These are phyloP conservation scores for Cystofilobasidium ferigula DNA, from an alignment of 768 basidiomycete species.

Conservation along the genomic window DNA sequence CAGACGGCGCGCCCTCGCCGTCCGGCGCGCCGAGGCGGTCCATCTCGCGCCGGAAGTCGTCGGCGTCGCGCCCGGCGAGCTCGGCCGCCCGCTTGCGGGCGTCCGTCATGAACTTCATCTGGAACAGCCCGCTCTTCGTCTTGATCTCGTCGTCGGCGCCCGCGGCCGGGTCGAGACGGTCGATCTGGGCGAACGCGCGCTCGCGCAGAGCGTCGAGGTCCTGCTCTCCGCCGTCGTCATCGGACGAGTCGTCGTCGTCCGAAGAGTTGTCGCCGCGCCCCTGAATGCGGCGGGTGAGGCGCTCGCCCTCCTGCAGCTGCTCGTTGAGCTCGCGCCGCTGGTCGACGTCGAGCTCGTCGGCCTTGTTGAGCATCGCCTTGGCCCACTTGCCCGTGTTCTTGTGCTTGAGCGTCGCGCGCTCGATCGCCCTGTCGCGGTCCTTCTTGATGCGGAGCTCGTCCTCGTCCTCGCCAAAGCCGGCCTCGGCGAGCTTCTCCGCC, in stretches of 20 bases:
- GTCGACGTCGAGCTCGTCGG: slow-evolving; percentile 47
- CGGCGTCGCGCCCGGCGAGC: slow-evolving; percentile 50
- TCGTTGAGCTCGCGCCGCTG: slow-evolving; percentile 62
- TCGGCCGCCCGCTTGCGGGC: slow-evolving; percentile 60
- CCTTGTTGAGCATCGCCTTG: slow-evolving; percentile 53
- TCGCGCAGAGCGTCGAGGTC: slow-evolving; percentile 50
- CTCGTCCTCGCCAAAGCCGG: slow-evolving; percentile 44
- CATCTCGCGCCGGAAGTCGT: slow-evolving; percentile 59
- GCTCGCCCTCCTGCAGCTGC: slow-evolving; percentile 74
- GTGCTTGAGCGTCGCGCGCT: slow-evolving; percentile 79
- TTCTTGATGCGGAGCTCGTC: slow-evolving; percentile 51
- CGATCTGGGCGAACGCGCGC: slow-evolving; percentile 67
- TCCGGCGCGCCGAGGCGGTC: slow-evolving; percentile 33
- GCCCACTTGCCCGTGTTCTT: slow-evolving; percentile 85
- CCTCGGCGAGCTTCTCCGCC: slow-evolving; percentile 40
- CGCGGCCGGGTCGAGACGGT: slow-evolving; percentile 44
- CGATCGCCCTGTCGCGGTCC: slow-evolving; percentile 70
- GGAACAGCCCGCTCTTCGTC: slow-evolving; percentile 65
- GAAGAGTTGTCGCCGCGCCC: slow-evolving; percentile 47
- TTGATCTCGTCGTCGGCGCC: slow-evolving; percentile 37
- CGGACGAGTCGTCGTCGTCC: slow-evolving; percentile 33
- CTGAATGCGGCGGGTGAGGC: slow-evolving; percentile 61
- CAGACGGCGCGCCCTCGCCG: slow-evolving; percentile 21
- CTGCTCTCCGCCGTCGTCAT: slow-evolving; percentile 34
- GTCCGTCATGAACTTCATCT: slow-evolving; percentile 98